Evolutionary conservation across 2,329 filamentous ascomycete genomes (phyloP), one percentile per base, ranked within the genome.

Genomic region (Colletotrichum scovillei): DNA sequence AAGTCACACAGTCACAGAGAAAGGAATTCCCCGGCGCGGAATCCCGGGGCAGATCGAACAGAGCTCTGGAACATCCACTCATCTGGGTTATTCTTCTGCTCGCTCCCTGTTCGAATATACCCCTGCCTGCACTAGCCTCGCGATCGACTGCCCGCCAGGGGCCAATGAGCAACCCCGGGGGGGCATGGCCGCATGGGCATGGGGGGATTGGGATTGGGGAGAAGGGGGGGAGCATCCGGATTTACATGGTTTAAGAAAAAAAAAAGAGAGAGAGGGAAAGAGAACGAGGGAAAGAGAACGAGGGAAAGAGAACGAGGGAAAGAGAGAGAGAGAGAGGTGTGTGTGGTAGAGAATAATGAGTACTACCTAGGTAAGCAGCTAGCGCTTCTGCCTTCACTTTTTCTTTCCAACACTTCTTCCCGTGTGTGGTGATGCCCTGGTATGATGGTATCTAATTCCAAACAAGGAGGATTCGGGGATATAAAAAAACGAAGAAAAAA

Each of bases 31-130:
- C 66, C 30, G 42, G 66, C 42, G 42, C 24, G 53, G 67, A 63
- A 75, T 70, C 73, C 73, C 35, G 63, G 73, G 57, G 73, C 70
- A 75, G 73, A 75, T 75, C 73, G 73, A 69, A 75, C 73, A 72
- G 64, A 65, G 58, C 42, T 63, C 62, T 69, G 63, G 66, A 65
- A 68, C 68, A 63, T 66, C 69, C 72, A 72, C 63, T 73, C 59
- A 55, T 32, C 70, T 58, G 70, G 70, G 70, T 65, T 60, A 63
- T 73, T 69, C 59, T 70, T 65, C 60, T 65, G 65, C 67, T 70
- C 60, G 66, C 32, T 60, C 28, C 63, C 57, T 56, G 55, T n/a
- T 26, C n/a, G 24, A 49, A 42, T 42, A 19, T 3, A 67, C 57
- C 72, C 72, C 55, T 72, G 63, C 72, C 35, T 71, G 62, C 72